Conservation (phyloP, 257 asterid species). For the Nicotiana sylvestris region DNA sequence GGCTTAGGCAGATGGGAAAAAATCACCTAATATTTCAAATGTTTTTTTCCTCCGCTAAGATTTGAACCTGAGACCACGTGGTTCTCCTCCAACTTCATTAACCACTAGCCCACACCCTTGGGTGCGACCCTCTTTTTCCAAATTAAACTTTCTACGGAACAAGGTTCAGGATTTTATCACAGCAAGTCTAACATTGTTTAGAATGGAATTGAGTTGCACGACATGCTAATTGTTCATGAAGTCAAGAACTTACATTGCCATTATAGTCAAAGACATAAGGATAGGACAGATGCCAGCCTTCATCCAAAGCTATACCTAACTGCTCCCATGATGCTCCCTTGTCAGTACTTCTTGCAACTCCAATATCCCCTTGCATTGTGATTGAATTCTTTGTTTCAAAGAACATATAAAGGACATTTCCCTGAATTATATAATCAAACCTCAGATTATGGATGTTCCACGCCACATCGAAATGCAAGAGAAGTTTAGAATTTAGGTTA, state of each 20-base stretch:
- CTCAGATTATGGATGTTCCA: conserved; percentile 16
- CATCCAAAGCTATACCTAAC: conserved; percentile 85
- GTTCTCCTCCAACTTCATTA: too few species aligned
- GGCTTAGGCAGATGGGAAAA: too few species aligned
- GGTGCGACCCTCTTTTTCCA: not conserved
- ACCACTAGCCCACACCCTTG: too few species aligned
- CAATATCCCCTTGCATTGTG: conserved; percentile 94
- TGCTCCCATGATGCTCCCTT: conserved; percentile 92
- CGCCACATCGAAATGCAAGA: conserved; percentile 4
- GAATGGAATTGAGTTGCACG: not conserved
- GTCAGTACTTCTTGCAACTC: conserved; percentile 78
- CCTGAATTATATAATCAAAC: conserved; percentile 47
- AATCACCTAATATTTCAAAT: too few species aligned
- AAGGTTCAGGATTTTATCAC: not conserved
- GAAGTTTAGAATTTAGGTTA: not conserved
- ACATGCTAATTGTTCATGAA: not conserved
- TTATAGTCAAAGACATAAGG: conserved; percentile 83
- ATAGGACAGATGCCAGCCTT: conserved; percentile 97
- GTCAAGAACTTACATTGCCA: conserved; percentile 59
- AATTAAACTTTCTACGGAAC: not conserved
- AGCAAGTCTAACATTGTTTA: not conserved
- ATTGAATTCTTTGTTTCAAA: conserved; percentile 84
- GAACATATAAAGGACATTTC: conserved; percentile 62
- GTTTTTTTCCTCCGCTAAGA: too few species aligned
- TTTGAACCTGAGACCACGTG: too few species aligned